phyloP scores from a whole-genome alignment of 768 basidiomycete species.

The Xanthoconium stramineum region DNA sequence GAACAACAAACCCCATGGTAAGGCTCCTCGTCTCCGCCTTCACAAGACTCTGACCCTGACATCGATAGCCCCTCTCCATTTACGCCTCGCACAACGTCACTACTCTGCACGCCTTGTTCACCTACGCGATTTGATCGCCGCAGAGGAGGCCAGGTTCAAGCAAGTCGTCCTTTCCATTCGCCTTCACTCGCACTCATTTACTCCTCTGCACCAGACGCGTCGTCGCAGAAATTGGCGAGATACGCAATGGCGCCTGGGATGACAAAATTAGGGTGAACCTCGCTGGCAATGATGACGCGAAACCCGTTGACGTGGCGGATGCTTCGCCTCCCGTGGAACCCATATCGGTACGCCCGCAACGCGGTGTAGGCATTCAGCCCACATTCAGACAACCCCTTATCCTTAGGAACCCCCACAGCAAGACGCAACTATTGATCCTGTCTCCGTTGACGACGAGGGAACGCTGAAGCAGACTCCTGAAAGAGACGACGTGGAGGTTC shows the following conservation, averaged over 20 bases:
- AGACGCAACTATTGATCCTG: conserved; percentile 1
- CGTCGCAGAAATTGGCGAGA: conserved; percentile 71
- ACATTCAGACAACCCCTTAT: not conserved
- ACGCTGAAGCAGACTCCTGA: not conserved
- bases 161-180: conserved; percentile 28
- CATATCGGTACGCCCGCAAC: conserved; percentile 8
- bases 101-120: conserved; percentile 70
- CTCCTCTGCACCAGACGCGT: conserved; percentile 44
- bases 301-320: conserved; percentile 4
- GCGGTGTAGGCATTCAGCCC: not conserved
- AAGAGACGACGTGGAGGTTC: not conserved
- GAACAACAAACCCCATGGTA: conserved; percentile 53
- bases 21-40: conserved; percentile 10
- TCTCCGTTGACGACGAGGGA: conserved; percentile 1
- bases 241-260: conserved; percentile 67
- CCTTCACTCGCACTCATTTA: not conserved
- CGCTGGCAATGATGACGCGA: conserved; percentile 7
- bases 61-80: conserved; percentile 55
- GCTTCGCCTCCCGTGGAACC: not conserved
- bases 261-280: conserved; percentile 42
- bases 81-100: conserved; percentile 70
- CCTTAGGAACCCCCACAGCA: conserved; percentile 14
- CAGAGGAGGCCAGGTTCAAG: conserved; percentile 81
- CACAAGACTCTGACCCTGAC: conserved; percentile 5
- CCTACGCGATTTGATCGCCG: conserved; percentile 64